phyloP scores from a whole-genome alignment of 2,329 filamentous ascomycete species.

The Pseudogymnoascus verrucosus region DNA sequence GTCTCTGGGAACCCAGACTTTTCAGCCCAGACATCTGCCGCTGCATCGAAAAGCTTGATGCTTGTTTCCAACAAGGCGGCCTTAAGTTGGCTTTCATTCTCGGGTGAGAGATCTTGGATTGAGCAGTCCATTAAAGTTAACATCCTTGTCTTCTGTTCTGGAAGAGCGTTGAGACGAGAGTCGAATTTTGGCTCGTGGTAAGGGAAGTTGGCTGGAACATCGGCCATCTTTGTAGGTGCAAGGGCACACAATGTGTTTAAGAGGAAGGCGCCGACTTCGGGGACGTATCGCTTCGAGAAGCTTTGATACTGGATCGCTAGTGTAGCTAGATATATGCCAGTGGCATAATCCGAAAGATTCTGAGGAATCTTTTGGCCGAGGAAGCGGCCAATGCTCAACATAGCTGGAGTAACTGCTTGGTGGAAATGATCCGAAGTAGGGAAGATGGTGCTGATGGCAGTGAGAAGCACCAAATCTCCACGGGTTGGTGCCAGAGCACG shows the following conservation, averaged over 20 bases:
- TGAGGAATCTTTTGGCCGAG: constrained; percentile 69
- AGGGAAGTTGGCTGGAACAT: constrained; percentile 50
- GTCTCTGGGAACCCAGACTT: constrained; percentile 73
- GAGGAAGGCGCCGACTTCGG: constrained; percentile 77
- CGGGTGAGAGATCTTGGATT: constrained; percentile 17
- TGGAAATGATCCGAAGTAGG: constrained; percentile 98
- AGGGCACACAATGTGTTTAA: constrained; percentile 65
- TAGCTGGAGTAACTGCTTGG: constrained; percentile 83
- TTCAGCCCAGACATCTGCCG: constrained; percentile 64
- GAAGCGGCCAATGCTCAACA: constrained; percentile 75
- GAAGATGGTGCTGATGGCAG: constrained; percentile 75
- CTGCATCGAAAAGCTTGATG: constrained; percentile 55
- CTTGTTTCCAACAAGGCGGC: constrained; percentile 55
- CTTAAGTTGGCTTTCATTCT: constrained; percentile 35
- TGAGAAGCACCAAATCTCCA: constrained; percentile 76
- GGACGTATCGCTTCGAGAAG: constrained; percentile 78
- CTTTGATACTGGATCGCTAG: constrained; percentile 75
- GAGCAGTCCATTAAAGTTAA: constrained; percentile 53
- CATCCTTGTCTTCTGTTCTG: constrained; percentile 38
- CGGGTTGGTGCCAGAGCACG: constrained; percentile 46
- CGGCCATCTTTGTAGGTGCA: constrained; percentile 44
- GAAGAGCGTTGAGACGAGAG: constrained; percentile 41
- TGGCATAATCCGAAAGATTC: constrained; percentile 56
- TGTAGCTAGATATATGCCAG: constrained; percentile 71
- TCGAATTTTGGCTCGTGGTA: constrained; percentile 46